Conservation (phyloP, 768 basidiomycete genomes). For the Ephemerocybe angulata region DNA sequence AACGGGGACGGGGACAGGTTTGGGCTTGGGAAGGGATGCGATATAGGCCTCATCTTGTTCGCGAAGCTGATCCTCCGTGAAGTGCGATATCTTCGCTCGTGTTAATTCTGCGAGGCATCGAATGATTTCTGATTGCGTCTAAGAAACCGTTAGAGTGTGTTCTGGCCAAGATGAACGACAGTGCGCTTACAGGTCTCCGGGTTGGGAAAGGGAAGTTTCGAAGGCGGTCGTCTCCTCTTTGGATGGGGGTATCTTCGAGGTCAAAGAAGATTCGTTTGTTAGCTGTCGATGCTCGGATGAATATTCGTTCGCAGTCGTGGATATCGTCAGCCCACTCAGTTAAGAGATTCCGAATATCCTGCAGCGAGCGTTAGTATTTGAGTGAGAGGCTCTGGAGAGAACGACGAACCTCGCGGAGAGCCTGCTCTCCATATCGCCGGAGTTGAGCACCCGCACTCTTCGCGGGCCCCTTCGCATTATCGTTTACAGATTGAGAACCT, state of each 20-base stretch:
- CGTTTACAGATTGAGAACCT: slow-evolving; percentile 88
- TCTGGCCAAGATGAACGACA: too few relatives aligned
- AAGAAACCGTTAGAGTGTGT: background rate
- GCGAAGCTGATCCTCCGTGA: slow-evolving; percentile 80
- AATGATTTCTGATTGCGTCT: slow-evolving; percentile 88
- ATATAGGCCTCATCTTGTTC: slow-evolving; percentile 88
- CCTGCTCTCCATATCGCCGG: slow-evolving; percentile 93
- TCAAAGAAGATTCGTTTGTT: slow-evolving; percentile 89
- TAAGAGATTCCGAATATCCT: slow-evolving; percentile 88
- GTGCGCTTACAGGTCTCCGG: slow-evolving; percentile 73
- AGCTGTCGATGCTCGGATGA: slow-evolving; percentile 83
- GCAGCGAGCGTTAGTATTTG: slow-evolving; percentile 1
- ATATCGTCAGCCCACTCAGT: slow-evolving; percentile 87
- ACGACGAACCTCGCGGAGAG: slow-evolving; percentile 75
- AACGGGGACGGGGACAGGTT: slow-evolving; percentile 40
- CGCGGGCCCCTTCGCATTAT: slow-evolving; percentile 89
- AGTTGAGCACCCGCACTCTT: slow-evolving; percentile 92
- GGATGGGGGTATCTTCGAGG: slow-evolving; percentile 75
- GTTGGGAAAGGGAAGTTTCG: slow-evolving; percentile 96
- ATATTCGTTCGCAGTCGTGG: slow-evolving; percentile 81
- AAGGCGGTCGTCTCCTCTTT: slow-evolving; percentile 77
- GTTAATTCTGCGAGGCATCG: slow-evolving; percentile 87
- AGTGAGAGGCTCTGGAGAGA: background rate
- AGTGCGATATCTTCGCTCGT: slow-evolving; percentile 77
- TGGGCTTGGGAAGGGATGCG: slow-evolving; percentile 84